A percentile compares a stretch with the other conserved stretches of the same genome.
Evolutionary conservation across 192 early-diverging fungal genomes (phyloP).

Genomic region (Umbelopsis ramanniana): DNA sequence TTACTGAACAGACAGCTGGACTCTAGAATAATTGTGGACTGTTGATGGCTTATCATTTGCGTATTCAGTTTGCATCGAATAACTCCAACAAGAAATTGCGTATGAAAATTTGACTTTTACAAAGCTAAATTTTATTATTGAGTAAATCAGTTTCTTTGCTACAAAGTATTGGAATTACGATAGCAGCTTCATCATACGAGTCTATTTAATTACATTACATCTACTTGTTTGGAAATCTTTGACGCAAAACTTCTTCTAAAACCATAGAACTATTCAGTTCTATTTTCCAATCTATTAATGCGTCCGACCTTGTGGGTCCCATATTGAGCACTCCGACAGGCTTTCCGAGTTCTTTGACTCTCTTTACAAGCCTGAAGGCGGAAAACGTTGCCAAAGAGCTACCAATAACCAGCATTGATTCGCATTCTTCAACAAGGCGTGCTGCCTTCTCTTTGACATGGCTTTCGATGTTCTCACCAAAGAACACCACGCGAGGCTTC

Average conservation of each 20-base stretch:
- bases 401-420: slow-evolving; percentile 78
- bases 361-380: slow-evolving; percentile 74
- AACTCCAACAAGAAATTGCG: too few species aligned
- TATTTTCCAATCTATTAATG: slow-evolving; percentile 51
- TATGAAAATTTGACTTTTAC: too few species aligned
- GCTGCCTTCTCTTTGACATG: slow-evolving; percentile 58
- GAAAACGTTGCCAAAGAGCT: slow-evolving; percentile 84
- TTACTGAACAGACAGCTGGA: too few species aligned
- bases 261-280: slow-evolving; percentile 46
- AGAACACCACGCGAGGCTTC: slow-evolving; percentile 86
- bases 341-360: slow-evolving; percentile 62
- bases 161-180: too few species aligned
- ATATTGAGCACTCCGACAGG: slow-evolving; percentile 73
- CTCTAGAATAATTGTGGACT: too few species aligned
- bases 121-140: too few species aligned
- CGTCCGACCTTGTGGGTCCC: slow-evolving; percentile 78
- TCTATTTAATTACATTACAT: background rate
- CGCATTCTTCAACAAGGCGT: slow-evolving; percentile 59
- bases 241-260: slow-evolving; percentile 29
- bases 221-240: background rate
- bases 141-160: too few species aligned
- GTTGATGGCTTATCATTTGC: too few species aligned
- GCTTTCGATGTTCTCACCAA: slow-evolving; percentile 82
- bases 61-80: too few species aligned
- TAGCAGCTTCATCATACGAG: too few species aligned